Evolutionary conservation across 805 yeast genomes (phyloP).

Genomic region (Zygotorulaspora sp.): DNA sequence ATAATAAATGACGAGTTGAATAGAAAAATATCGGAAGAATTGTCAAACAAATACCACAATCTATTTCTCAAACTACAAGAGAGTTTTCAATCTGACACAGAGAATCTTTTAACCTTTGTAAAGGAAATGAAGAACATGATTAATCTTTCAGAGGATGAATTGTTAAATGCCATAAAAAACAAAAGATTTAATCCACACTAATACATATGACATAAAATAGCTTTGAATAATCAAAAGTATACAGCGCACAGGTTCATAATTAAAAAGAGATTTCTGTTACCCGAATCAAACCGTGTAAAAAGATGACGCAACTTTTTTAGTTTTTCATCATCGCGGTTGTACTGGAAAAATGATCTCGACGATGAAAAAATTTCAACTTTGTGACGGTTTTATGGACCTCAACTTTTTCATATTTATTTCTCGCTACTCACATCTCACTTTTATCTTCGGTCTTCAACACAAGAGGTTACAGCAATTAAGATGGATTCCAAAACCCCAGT

Average conservation of each 20-base stretch:
- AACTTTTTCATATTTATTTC: background rate
- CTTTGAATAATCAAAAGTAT: too few relatives aligned
- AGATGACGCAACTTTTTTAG: conserved; percentile 18
- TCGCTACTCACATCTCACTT: conserved; percentile 1
- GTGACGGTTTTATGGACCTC: background rate
- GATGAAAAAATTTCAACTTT: conserved; percentile 11
- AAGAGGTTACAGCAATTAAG: conserved; percentile 16
- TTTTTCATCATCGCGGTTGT: conserved; percentile 2
- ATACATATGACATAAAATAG: too few relatives aligned
- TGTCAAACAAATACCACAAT: conserved; percentile 35
- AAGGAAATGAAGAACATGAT: conserved; percentile 36
- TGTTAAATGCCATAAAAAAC: conserved; percentile 28
- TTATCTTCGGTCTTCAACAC: conserved; percentile 1
- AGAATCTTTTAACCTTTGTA: conserved; percentile 35
- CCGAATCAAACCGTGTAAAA: conserved; percentile 10
- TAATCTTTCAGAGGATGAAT: conserved; percentile 36
- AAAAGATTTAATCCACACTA: conserved; percentile 19
- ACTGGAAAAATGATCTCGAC: too few relatives aligned
- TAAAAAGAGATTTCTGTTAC: conserved; percentile 5
- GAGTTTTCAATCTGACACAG: conserved; percentile 37
- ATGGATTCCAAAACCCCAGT: conserved; percentile 73
- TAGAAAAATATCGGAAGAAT: conserved; percentile 33
- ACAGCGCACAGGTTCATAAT: too few relatives aligned
- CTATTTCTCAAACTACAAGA: conserved; percentile 33
- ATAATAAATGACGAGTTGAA: conserved; percentile 39